Base-by-base conservation (phyloP, 441 rosid genomes). In the Dalechampia spathulata region DNA sequence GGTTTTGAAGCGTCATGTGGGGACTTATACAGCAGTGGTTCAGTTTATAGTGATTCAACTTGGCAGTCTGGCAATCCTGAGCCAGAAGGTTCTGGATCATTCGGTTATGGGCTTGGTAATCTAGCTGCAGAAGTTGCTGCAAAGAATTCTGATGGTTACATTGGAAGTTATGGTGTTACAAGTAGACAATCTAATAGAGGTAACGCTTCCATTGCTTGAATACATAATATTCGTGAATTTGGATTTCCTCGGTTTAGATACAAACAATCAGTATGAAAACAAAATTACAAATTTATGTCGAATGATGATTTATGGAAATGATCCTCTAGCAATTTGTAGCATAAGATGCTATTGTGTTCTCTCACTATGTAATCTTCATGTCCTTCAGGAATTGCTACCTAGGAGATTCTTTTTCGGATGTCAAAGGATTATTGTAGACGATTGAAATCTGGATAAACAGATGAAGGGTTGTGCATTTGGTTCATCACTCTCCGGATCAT, bases 111-210 rank as follows among this genome's bases (percentile, higher is more conserved):
- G 55, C 75, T 84, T 58, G 87, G 80, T 54, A 79, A 74, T 72
- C 81, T 80, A 58, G 66, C 90, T 71, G 58, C 96, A 28, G 86
- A 85, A 69, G 83, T 72, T 72, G 47, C 86, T 55, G 77, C 78
- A 57, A 85, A 78, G 86, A 80, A 71, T 72, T 78, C 96, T 71
- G 88, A 96, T 59, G 88, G 94, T 61, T 85, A 76, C 72, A 88
- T 85, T 74, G 89, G 83, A 68, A 87, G 85, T 68, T 92, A 83
- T 79, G 80, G 79, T 66, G 86, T 84, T 78, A 84, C 79, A 73
- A 89, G 86, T 75, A 80, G 97, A 79, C 90, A 82, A 67, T 20
- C 89, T 75, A 85, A 70, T 83, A 82, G 94, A 89, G 99, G 99
- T 92, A 75, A n/a, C n/a, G n/a, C n/a, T n/a, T n/a, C n/a, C n/a